These are phyloP conservation scores for Amylostereum areolatum DNA, from an alignment of 1,284 basidiomycete species.

Conservation along the genomic window DNA sequence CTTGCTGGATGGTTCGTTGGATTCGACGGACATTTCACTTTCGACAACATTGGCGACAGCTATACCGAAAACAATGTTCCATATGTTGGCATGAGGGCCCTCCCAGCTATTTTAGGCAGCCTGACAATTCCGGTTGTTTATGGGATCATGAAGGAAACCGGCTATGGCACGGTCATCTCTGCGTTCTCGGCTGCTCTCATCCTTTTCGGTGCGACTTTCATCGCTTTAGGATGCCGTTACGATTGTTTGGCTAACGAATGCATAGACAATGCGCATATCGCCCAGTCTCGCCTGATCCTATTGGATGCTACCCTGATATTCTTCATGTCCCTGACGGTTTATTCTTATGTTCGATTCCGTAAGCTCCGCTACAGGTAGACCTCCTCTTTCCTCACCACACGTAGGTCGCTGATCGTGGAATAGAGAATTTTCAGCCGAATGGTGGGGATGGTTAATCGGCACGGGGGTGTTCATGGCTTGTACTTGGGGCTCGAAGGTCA, in stretches of 20 bases:
- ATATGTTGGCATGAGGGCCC: constrained; percentile 88
- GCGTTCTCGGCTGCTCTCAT: constrained; percentile 84
- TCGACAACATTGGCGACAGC: constrained; percentile 93
- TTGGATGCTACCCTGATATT: constrained; percentile 94
- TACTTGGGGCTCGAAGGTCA: constrained; percentile 98
- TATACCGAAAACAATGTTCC: constrained; percentile 87
- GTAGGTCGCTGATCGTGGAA: constrained; percentile 5
- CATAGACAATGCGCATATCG: constrained; percentile 92
- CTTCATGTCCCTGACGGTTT: constrained; percentile 92
- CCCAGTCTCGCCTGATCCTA: constrained; percentile 93
- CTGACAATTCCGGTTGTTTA: constrained; percentile 90
- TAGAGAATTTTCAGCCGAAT: constrained; percentile 81
- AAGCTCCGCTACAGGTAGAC: constrained; percentile 87
- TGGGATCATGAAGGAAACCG: constrained; percentile 96
- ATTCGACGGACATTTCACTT: constrained; percentile 90
- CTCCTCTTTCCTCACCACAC: not conserved
- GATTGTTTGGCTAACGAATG: not conserved
- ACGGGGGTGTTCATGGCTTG: constrained; percentile 94
- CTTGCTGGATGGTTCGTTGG: constrained; percentile 95
- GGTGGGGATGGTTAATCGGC: constrained; percentile 93
- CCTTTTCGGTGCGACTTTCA: constrained; percentile 67
- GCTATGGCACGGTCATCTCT: constrained; percentile 86
- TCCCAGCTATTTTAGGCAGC: constrained; percentile 88
- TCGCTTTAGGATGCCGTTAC: not conserved
- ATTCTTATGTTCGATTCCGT: constrained; percentile 94